phyloP scores from a whole-genome alignment of 768 basidiomycete species.

The Auricularia sp. region DNA sequence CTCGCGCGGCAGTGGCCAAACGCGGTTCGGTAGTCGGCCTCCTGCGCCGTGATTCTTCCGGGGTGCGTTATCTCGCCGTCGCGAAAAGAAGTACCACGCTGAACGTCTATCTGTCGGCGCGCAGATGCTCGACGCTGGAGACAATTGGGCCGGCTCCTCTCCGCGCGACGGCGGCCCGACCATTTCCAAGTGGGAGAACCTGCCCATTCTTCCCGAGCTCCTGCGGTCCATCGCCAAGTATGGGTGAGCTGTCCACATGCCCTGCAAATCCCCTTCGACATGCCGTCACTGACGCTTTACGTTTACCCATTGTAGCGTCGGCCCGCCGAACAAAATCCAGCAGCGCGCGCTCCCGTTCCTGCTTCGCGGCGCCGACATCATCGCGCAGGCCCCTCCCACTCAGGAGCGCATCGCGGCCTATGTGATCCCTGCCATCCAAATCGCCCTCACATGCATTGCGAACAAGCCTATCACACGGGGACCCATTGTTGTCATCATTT shows the following conservation, averaged over 20 bases:
- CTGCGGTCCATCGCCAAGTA: constrained; percentile 85
- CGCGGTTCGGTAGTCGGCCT: constrained; percentile 63
- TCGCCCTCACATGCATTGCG: constrained; percentile 56
- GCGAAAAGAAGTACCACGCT: too few species aligned
- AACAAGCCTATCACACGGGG: constrained; percentile 57
- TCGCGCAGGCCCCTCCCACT: constrained; percentile 96
- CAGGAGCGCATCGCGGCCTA: constrained; percentile 98
- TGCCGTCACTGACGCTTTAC: not conserved
- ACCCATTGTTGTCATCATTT: constrained; percentile 85
- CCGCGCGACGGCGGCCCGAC: constrained; percentile 68
- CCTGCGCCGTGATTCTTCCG: constrained; percentile 64
- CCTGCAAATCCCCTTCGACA: constrained; percentile 2
- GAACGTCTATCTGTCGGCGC: too few species aligned
- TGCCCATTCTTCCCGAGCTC: constrained; percentile 76
- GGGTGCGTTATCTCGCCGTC: constrained; percentile 36
- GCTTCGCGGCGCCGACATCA: constrained; percentile 88
- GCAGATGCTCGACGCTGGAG: constrained; percentile 45
- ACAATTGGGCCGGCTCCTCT: constrained; percentile 41
- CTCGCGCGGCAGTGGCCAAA: constrained; percentile 39
- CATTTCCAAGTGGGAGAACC: constrained; percentile 93
- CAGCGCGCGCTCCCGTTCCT: constrained; percentile 94
- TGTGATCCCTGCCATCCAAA: constrained; percentile 82
- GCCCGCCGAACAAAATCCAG: constrained; percentile 98
- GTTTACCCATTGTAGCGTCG: constrained; percentile 46
- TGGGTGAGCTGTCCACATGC: constrained; percentile 49